phyloP scores from a whole-genome alignment of 352 stramenopile genomes.

The Globisporangium solare region DNA sequence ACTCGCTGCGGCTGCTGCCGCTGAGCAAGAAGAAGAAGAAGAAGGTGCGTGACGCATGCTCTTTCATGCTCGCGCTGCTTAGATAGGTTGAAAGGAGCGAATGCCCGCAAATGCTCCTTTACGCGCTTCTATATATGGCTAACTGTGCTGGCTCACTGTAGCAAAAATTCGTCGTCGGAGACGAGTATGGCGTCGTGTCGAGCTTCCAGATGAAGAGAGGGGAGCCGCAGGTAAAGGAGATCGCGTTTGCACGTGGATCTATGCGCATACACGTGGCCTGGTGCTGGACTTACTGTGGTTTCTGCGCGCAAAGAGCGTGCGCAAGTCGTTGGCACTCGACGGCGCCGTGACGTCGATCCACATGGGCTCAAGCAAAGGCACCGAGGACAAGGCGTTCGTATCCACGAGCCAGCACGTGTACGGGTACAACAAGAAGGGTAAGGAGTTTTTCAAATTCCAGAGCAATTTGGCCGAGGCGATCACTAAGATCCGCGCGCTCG shows the following conservation, averaged over 20 bases:
- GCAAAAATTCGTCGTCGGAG: conserved; percentile 86
- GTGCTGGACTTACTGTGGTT: neutral
- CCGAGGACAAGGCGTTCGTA: conserved; percentile 67
- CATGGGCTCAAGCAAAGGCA: conserved; percentile 68
- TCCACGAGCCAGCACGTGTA: conserved; percentile 67
- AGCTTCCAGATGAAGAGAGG: conserved; percentile 85
- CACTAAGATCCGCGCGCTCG: conserved; percentile 58
- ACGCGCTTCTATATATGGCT: neutral
- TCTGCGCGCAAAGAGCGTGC: conserved; percentile 34
- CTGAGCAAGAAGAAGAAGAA: conserved; percentile 88
- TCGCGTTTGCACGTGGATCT: neutral
- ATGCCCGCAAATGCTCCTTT: too few species aligned
- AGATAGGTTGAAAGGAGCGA: too few species aligned
- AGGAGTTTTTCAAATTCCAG: conserved; percentile 85
- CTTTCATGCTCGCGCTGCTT: too few species aligned
- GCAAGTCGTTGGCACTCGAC: conserved; percentile 54
- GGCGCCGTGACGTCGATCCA: conserved; percentile 61
- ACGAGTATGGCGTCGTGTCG: conserved; percentile 76
- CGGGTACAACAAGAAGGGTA: conserved; percentile 82
- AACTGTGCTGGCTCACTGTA: conserved; percentile 15
- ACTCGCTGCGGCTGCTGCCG: conserved; percentile 74
- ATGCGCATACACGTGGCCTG: neutral
- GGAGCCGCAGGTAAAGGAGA: conserved; percentile 46
- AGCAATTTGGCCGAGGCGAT: conserved; percentile 82
- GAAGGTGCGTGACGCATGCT: conserved; percentile 33